phyloP scores from a whole-genome alignment of 495 filamentous ascomycete species.

The Aspergillus egyptiacus region DNA sequence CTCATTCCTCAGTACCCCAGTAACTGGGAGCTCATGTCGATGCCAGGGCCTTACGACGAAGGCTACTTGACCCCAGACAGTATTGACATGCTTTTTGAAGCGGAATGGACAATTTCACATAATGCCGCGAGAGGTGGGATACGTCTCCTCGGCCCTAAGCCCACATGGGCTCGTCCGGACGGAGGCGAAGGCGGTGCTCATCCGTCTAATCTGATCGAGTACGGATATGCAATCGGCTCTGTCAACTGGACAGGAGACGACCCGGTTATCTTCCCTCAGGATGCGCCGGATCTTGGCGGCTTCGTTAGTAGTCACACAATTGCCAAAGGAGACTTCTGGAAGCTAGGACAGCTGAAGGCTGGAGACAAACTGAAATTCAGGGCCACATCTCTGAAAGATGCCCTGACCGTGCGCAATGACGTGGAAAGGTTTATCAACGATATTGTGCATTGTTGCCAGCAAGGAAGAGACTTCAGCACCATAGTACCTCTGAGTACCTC shows the following conservation, averaged over 20 bases:
- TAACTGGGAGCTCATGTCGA: constrained; percentile 45
- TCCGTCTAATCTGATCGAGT: constrained; percentile 55
- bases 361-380: constrained; percentile 49
- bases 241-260: constrained; percentile 56
- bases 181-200: constrained; percentile 57
- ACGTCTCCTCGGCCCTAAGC: constrained; percentile 49
- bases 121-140: constrained; percentile 54
- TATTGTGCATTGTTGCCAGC: constrained; percentile 16
- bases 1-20: constrained; percentile 40
- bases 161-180: constrained; percentile 50
- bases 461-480: constrained; percentile 7
- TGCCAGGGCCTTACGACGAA: constrained; percentile 54
- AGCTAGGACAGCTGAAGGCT: constrained; percentile 54
- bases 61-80: constrained; percentile 47
- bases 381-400: constrained; percentile 41
- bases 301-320: constrained; percentile 51
- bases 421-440: constrained; percentile 34
- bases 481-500: constrained; percentile 12
- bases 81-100: constrained; percentile 50
- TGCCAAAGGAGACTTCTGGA: constrained; percentile 51
- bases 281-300: constrained; percentile 55
- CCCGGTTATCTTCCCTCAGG: constrained; percentile 51
- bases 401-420: constrained; percentile 28
- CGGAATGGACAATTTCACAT: constrained; percentile 52
- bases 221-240: constrained; percentile 50